phyloP scores from a whole-genome alignment of 169 alveolate genomes.

The Plasmodium gallinaceum region DNA sequence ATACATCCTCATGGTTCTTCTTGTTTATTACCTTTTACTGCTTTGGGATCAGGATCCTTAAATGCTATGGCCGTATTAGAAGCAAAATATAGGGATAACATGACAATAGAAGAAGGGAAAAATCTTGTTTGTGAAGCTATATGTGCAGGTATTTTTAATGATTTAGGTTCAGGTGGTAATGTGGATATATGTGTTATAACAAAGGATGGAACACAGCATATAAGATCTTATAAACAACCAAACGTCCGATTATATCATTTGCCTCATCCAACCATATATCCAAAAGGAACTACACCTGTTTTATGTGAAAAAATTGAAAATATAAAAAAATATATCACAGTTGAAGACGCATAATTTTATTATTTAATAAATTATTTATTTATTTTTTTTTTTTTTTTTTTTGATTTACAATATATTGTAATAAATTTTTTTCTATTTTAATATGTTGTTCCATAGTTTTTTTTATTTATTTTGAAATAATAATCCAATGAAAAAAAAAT shows the following conservation, averaged over 20 bases:
- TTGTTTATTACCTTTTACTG: conserved; percentile 92
- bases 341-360: conserved; percentile 76
- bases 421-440: conserved; percentile 2
- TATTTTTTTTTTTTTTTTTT: conserved; percentile 1
- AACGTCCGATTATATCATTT: conserved; percentile 86
- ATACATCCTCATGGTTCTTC: conserved; percentile 98
- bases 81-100: conserved; percentile 93
- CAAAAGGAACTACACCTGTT: conserved; percentile 86
- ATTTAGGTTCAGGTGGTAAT: conserved; percentile 96
- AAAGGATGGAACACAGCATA: conserved; percentile 90
- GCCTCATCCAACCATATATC: conserved; percentile 80
- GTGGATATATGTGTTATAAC: conserved; percentile 95
- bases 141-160: conserved; percentile 97
- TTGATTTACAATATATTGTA: conserved; percentile 12
- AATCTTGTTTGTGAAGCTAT: conserved; percentile 93
- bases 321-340: conserved; percentile 79
- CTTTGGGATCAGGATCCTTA: conserved; percentile 99
- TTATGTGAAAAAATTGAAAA: conserved; percentile 85
- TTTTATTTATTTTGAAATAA: too few relatives aligned
- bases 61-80: conserved; percentile 98
- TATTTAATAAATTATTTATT: background rate
- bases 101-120: conserved; percentile 94
- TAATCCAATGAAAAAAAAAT: background rate
- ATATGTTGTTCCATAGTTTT: too few relatives aligned
- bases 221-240: conserved; percentile 86